phyloP scores from a whole-genome alignment of 139 green algal genomes.

The Dunaliella primolecta region DNA sequence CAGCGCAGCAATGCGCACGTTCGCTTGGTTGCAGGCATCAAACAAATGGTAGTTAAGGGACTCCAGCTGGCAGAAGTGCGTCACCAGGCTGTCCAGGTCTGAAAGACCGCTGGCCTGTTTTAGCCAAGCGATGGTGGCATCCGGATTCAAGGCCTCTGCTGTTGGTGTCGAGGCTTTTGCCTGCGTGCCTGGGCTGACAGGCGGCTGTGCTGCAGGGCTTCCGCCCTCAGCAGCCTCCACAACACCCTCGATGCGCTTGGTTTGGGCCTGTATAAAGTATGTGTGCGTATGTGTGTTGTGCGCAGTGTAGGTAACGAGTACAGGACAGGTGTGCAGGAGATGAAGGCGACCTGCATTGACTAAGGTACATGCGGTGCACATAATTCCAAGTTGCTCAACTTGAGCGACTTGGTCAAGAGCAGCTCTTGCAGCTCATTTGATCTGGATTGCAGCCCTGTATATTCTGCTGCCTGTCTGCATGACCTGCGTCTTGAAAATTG shows the following conservation, averaged over 20 bases:
- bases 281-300: too few species aligned
- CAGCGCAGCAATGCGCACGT: slow-evolving; percentile 22
- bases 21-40: slow-evolving; percentile 33
- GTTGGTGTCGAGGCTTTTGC: background rate
- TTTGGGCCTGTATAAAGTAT: slow-evolving; percentile 4
- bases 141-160: background rate
- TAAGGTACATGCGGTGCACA: too few species aligned
- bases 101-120: slow-evolving; percentile 5
- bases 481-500: too few species aligned
- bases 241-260: background rate
- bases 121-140: background rate
- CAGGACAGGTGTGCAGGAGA: too few species aligned
- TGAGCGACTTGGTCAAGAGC: too few species aligned
- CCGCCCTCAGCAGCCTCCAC: background rate
- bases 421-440: too few species aligned
- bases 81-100: slow-evolving; percentile 17
- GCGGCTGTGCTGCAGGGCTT: too few species aligned
- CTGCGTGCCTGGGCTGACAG: background rate
- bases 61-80: slow-evolving; percentile 32
- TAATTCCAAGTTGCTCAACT: too few species aligned
- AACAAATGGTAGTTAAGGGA: slow-evolving; percentile 32
- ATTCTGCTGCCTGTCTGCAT: too few species aligned
- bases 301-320: too few species aligned
- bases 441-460: too few species aligned
- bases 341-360: too few species aligned